Conservation (phyloP, 2,329 filamentous ascomycete species). For the Monilinia fructicola region DNA sequence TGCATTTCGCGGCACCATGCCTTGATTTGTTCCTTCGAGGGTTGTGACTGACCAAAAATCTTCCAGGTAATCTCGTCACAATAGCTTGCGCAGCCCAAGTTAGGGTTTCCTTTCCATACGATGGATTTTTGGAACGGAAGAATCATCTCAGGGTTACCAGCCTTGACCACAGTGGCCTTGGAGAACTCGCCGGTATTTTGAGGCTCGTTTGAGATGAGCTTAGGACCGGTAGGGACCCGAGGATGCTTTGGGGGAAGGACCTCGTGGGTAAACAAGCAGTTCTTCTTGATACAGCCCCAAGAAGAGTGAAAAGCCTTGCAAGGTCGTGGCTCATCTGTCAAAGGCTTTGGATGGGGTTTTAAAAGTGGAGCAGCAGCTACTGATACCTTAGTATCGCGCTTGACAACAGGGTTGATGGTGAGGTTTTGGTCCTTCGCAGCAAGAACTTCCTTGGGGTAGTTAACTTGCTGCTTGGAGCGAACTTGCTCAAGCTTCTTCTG, state of each 20-base stretch:
- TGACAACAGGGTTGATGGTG: not conserved
- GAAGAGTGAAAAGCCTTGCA: not conserved
- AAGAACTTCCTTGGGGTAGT: not conserved
- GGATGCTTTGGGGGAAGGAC: not conserved
- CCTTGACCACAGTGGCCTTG: not conserved
- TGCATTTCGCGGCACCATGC: slow-evolving; percentile 15
- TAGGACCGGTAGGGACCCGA: no score
- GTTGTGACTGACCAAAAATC: slow-evolving; percentile 1
- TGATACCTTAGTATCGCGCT: not conserved
- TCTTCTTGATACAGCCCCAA: not conserved
- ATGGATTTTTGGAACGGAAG: not conserved
- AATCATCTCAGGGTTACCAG: not conserved
- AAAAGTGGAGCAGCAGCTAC: not conserved
- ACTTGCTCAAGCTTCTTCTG: not conserved
- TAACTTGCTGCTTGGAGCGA: not conserved
- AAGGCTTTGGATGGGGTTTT: not conserved
- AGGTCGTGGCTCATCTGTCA: not conserved
- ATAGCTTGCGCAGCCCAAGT: not conserved
- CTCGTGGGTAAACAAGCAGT: not conserved
- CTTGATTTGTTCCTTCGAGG: not conserved
- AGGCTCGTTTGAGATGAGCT: not conserved
- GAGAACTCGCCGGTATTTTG: not conserved
- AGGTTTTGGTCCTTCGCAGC: not conserved
- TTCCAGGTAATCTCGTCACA: not conserved
- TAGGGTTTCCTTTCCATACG: not conserved